A percentile compares a stretch with the other conserved stretches of the same genome.
Evolutionary conservation across 1,284 basidiomycete species (phyloP).

Genomic region (Clitocybe nebularis): DNA sequence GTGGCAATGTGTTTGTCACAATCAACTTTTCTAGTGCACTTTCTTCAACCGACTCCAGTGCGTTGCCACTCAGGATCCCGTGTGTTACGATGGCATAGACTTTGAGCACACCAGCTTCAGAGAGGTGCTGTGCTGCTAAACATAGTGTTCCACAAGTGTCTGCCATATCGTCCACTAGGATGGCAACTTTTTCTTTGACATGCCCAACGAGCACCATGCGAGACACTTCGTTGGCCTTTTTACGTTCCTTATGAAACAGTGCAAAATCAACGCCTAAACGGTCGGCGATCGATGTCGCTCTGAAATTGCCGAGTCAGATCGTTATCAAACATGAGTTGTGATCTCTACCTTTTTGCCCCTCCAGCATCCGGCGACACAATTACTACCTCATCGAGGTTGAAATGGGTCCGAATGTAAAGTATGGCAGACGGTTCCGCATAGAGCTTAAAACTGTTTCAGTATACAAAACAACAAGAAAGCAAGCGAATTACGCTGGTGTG

Average conservation of each 20-base stretch:
- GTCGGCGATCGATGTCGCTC: constrained; percentile 97
- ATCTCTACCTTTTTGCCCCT: constrained; percentile 86
- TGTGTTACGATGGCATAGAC: constrained; percentile 97
- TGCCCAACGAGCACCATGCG: constrained; percentile 98
- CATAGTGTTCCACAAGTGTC: constrained; percentile 99
- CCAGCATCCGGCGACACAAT: constrained; percentile 99
- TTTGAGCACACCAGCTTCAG: constrained; percentile 85
- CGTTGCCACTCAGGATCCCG: constrained; percentile 92
- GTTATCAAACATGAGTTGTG: constrained; percentile 20
- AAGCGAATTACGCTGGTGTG: constrained; percentile 19
- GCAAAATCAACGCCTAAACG: constrained; percentile 97
- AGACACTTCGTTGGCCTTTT: constrained; percentile 99
- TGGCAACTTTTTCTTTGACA: constrained; percentile 90
- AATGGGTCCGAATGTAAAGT: constrained; percentile 91
- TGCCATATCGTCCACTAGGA: constrained; percentile 99
- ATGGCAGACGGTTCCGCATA: constrained; percentile 98
- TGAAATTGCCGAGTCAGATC: constrained; percentile 32
- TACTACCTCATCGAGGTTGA: constrained; percentile 84
- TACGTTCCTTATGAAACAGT: constrained; percentile 99
- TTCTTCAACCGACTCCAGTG: constrained; percentile 67
- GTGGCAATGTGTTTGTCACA: constrained; percentile 98
- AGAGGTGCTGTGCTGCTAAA: constrained; percentile 85
- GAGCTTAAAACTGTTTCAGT: constrained; percentile 47
- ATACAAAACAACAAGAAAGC: constrained; percentile 35
- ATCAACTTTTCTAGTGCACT: constrained; percentile 92